Percentiles rank a stretch among this genome's conserved stretches.
Evolutionary conservation across 305 asterid species (phyloP).

Genomic region (Petunia hybrid): DNA sequence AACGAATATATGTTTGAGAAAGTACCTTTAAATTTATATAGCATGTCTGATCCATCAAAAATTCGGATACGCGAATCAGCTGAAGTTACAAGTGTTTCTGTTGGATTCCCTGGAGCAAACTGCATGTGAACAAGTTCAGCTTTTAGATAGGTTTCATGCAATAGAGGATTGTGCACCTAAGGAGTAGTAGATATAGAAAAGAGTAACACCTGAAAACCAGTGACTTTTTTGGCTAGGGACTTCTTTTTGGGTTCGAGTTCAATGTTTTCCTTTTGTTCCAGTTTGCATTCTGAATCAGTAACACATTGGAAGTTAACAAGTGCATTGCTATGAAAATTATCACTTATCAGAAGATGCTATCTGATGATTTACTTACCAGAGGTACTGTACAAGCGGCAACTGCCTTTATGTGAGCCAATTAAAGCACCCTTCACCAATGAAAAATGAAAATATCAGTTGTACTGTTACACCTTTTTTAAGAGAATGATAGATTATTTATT

Average conservation of each 20-base stretch:
- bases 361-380: conserved; percentile 51
- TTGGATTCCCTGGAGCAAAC: conserved; percentile 66
- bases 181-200: conserved; percentile 22
- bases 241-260: conserved; percentile 36
- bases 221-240: conserved; percentile 47
- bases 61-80: conserved; percentile 79
- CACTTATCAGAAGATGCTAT: conserved; percentile 10
- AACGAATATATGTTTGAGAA: background rate
- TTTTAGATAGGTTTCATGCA: background rate
- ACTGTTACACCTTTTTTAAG: background rate
- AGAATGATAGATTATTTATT: background rate
- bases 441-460: conserved; percentile 34
- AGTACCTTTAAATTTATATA: conserved; percentile 71
- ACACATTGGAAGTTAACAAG: background rate
- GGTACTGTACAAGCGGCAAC: conserved; percentile 56
- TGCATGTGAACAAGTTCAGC: conserved; percentile 39
- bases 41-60: conserved; percentile 59
- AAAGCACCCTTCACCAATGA: conserved; percentile 64
- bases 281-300: conserved; percentile 54
- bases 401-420: conserved; percentile 77
- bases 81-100: conserved; percentile 73
- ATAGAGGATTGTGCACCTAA: background rate
- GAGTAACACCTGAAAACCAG: conserved; percentile 79
- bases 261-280: conserved; percentile 50
- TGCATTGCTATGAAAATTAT: background rate